Evolutionary conservation across 768 basidiomycete genomes (phyloP).

Genomic region (Calvatia gigantea): DNA sequence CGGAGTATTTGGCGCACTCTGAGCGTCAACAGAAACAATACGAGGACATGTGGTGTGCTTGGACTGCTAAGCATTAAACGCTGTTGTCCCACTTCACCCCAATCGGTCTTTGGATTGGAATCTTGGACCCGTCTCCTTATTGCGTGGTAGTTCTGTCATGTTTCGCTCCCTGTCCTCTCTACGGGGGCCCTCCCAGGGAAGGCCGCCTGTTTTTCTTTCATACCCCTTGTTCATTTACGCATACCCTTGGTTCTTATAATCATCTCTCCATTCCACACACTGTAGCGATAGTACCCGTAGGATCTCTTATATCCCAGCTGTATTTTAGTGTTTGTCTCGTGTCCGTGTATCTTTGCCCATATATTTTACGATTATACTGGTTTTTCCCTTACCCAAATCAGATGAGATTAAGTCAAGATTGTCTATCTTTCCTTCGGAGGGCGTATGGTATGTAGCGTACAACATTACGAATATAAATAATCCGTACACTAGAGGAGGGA

Average conservation of each 20-base stretch:
- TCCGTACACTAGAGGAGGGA: constrained; percentile 8
- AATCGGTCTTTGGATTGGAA: background rate
- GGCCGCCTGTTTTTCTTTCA: background rate
- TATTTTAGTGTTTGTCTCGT: constrained; percentile 1
- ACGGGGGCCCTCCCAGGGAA: background rate
- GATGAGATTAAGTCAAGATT: background rate
- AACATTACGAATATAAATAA: constrained; percentile 15
- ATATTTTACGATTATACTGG: background rate
- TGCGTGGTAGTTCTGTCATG: background rate
- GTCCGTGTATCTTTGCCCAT: constrained; percentile 14
- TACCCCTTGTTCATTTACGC: background rate
- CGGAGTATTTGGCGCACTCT: constrained; percentile 52
- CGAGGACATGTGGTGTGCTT: constrained; percentile 57
- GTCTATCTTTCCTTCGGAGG: background rate
- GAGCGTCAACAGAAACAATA: constrained; percentile 50
- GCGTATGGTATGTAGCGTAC: constrained; percentile 15
- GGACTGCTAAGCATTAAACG: constrained; percentile 28
- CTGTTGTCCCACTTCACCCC: background rate
- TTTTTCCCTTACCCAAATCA: background rate
- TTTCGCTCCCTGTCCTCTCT: background rate
- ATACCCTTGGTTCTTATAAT: background rate
- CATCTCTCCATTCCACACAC: background rate
- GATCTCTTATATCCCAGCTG: constrained; percentile 10
- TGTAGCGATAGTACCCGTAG: constrained; percentile 13
- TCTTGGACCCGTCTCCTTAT: background rate